These are phyloP conservation scores for Boeremia exigua DNA, from an alignment of 2,329 filamentous ascomycete species.

Conservation along the genomic window DNA sequence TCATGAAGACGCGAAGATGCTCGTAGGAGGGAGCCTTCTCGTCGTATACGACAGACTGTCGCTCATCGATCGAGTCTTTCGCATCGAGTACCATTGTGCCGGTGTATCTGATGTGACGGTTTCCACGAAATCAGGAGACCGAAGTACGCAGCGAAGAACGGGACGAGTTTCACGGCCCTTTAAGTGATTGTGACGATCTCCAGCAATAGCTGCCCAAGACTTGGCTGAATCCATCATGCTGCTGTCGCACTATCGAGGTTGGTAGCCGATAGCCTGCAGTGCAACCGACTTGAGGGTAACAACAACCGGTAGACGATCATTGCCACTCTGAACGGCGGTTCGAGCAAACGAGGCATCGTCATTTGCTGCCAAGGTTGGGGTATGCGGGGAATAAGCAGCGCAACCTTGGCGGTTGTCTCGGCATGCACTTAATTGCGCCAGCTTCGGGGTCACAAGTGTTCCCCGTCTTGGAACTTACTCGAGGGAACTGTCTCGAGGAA, in stretches of 20 bases:
- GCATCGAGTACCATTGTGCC: constrained; percentile 1
- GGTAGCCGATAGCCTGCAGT: neutral
- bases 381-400: constrained; percentile 10
- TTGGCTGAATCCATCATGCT: neutral
- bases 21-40: constrained; percentile 10
- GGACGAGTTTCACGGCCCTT: neutral
- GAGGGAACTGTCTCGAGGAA: neutral
- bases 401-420: constrained; percentile 7
- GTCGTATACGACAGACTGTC: neutral
- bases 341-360: neutral
- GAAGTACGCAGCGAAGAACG: no score
- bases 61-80: constrained; percentile 4
- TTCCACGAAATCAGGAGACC: no score
- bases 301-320: neutral
- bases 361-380: constrained; percentile 7
- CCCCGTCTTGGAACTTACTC: neutral
- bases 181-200: neutral
- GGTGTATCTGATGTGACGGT: neutral
- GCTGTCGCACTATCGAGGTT: neutral
- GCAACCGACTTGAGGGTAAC: neutral
- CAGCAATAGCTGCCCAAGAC: neutral
- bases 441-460: neutral
- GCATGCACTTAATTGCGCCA: constrained; percentile 3
- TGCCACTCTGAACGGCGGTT: neutral
- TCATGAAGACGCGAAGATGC: constrained; percentile 18